Base-by-base conservation (phyloP, 2,329 filamentous ascomycete genomes). In the Penicillium sumatraense region DNA sequence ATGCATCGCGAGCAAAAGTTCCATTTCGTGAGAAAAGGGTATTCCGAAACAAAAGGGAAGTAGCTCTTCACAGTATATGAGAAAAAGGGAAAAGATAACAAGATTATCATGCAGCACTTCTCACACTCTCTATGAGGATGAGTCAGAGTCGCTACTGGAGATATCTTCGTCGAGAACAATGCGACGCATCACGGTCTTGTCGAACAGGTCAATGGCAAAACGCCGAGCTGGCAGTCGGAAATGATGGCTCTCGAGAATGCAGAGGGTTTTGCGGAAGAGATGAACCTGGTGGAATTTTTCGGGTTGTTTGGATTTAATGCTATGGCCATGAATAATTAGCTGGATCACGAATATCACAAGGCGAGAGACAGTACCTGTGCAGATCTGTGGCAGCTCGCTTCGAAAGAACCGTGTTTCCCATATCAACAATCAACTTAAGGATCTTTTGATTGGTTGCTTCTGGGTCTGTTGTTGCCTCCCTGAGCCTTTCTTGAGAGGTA, bases 151-250 rank as follows among this genome's bases (percentile, higher is more conserved):
- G 1, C 68, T 72, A 29, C 73, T 70, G 5, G 59, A 58, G 8
- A 46, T 57, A 21, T 89, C 89, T 65, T 90, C 89, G 49, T 89
- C 87, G 54, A 96, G 87, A 11, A 99, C 89, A 57, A 97, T 90
- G 61, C 86, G 85, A 60, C 92, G 83, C 75, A 98, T 82, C 40
- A 98, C 90, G 56, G 85, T 88, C 75, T 93, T 95, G 68, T 98
- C 93, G 67, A 99, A 99, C 20, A 99, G 78, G 70, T 98, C 95
- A 56, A 98, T 87, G 31, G 96, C 89, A 75, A 96, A 93, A 42
- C 93, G 88, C 58, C 93, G 89, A 24, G 96, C 89, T 1, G 88
- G 89, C 2, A 99, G 82, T 20, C 92, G 86, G 74, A 95, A 98
- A 70, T 96, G 91, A 66, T 96, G 93, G 63, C 86, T 87, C 73